Conservation (phyloP, 2,329 filamentous ascomycete genomes). For the Penicillium sp. region DNA sequence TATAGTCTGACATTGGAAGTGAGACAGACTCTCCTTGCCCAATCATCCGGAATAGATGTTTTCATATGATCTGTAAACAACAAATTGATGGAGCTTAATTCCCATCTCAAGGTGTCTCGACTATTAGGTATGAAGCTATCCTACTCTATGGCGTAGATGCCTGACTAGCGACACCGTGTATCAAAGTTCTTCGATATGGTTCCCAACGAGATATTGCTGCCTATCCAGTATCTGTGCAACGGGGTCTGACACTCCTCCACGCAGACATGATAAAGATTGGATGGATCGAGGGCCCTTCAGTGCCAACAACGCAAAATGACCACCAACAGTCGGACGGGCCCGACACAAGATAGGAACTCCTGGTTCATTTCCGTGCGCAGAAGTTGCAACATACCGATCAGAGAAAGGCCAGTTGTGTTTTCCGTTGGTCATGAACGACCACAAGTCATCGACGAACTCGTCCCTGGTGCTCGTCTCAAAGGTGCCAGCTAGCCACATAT, state of each 20-base stretch:
- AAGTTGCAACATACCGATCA: slow-evolving; percentile 43
- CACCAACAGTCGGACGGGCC: slow-evolving; percentile 45
- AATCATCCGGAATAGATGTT: not conserved
- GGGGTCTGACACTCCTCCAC: not conserved
- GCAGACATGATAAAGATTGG: slow-evolving; percentile 14
- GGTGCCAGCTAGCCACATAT: slow-evolving; percentile 44
- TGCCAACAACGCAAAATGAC: slow-evolving; percentile 46
- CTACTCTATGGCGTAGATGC: not conserved
- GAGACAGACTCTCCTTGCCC: not conserved
- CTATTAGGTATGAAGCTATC: not conserved
- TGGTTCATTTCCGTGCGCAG: slow-evolving; percentile 31
- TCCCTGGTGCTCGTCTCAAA: slow-evolving; percentile 30
- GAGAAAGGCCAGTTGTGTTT: slow-evolving; percentile 48
- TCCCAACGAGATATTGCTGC: not conserved
- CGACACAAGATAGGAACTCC: slow-evolving; percentile 37
- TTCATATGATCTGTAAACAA: not conserved
- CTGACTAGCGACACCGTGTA: not conserved
- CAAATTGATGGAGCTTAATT: not conserved
- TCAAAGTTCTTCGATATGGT: slow-evolving; percentile 18
- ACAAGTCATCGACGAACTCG: slow-evolving; percentile 44
- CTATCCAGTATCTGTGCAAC: not conserved
- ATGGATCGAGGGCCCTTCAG: slow-evolving; percentile 34
- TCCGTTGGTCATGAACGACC: slow-evolving; percentile 45
- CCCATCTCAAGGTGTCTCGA: not conserved
- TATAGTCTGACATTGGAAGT: not conserved